These are phyloP conservation scores for Metarhizium humberi DNA, from an alignment of 2,329 filamentous ascomycete species.

Conservation along the genomic window DNA sequence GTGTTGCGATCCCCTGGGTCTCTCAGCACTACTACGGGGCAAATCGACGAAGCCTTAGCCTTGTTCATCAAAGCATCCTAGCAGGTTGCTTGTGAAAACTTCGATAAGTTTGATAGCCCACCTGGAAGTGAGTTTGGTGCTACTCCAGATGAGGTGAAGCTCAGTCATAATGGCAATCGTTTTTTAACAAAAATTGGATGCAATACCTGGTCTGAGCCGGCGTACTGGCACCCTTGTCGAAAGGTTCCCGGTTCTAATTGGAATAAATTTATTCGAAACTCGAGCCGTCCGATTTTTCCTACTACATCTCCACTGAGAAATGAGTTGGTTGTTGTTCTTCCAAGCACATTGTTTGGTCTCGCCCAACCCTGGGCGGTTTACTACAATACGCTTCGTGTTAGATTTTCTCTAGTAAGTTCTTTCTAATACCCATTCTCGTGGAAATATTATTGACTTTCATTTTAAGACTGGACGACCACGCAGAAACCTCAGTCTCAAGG, in stretches of 20 bases:
- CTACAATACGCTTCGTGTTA: conserved; percentile 4
- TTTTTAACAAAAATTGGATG: conserved; percentile 9
- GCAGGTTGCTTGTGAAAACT: conserved; percentile 9
- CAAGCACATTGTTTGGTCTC: conserved; percentile 1
- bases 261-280: conserved; percentile 16
- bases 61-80: conserved; percentile 10
- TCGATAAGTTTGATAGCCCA: neutral
- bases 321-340: conserved; percentile 1
- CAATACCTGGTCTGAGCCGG: conserved; percentile 7
- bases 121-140: conserved; percentile 14
- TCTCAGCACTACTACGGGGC: neutral
- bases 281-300: conserved; percentile 5
- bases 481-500: neutral
- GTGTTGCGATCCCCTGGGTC: conserved; percentile 7
- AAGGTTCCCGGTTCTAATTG: conserved; percentile 13
- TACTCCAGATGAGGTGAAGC: conserved; percentile 10
- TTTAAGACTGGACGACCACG: neutral
- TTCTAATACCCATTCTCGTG: neutral
- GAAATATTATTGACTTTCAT: neutral
- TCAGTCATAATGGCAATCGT: conserved; percentile 10
- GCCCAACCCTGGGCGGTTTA: neutral
- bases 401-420: conserved; percentile 6
- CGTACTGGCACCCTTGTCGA: conserved; percentile 13
- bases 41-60: conserved; percentile 4
- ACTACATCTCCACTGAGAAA: neutral